Conservation (phyloP, 345 rosid species). For the Gossypium arboreum region DNA sequence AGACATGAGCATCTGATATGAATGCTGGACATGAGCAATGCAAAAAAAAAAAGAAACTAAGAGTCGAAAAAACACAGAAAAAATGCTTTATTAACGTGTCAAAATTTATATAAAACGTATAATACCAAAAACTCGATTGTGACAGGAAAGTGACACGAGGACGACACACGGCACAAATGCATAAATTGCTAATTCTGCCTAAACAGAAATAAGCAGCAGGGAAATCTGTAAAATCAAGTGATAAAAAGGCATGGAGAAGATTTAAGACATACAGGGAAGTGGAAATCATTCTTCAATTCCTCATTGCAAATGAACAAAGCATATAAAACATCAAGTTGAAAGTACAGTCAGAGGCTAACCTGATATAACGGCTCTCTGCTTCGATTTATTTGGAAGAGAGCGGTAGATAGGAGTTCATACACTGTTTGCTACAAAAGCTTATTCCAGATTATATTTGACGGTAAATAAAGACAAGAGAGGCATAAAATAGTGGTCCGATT, state of each 20-base stretch:
- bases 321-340: conserved; percentile 13
- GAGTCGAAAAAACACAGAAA: too few species aligned
- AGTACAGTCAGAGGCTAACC: conserved; percentile 17
- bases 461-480: background rate
- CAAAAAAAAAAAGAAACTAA: too few species aligned
- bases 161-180: too few species aligned
- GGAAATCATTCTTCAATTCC: conserved; percentile 8
- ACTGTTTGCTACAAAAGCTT: conserved; percentile 24
- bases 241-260: background rate
- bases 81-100: too few species aligned
- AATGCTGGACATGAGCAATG: too few species aligned
- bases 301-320: conserved; percentile 13
- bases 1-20: too few species aligned
- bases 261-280: background rate
- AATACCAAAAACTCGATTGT: too few species aligned
- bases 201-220: background rate
- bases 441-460: conserved; percentile 16
- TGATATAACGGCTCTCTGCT: conserved; percentile 15
- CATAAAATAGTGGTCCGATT: conserved; percentile 19
- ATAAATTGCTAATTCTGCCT: too few species aligned
- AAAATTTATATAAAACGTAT: too few species aligned
- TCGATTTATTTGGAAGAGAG: conserved; percentile 25
- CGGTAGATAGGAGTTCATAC: background rate
- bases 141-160: too few species aligned
- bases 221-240: background rate